phyloP scores from a whole-genome alignment of 208 protist species.

The Acanthamoeba castellanii region DNA sequence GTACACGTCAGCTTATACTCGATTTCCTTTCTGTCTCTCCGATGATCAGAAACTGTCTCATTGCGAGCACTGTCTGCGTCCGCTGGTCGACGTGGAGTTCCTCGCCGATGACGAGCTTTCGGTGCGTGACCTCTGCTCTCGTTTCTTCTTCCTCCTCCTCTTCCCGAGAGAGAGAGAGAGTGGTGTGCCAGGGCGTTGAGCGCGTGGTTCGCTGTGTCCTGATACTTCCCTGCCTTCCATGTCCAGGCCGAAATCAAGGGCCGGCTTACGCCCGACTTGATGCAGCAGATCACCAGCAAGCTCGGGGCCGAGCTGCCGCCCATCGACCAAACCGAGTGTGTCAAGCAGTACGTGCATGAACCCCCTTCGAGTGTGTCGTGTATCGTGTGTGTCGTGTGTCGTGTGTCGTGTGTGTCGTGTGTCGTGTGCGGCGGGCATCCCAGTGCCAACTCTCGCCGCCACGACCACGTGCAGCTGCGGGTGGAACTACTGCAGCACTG shows the following conservation, averaged over 20 bases:
- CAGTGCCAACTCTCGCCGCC: too few species aligned
- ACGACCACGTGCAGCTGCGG: background rate
- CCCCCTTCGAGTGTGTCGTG: background rate
- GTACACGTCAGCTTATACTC: too few species aligned
- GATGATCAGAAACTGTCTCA: background rate
- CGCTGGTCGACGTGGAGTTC: slow-evolving; percentile 25
- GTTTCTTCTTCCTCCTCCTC: background rate
- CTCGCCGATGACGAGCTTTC: slow-evolving; percentile 23
- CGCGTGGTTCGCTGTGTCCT: background rate
- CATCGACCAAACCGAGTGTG: background rate
- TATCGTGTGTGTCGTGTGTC: too few species aligned
- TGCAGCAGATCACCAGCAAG: slow-evolving; percentile 21
- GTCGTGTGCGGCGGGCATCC: too few species aligned
- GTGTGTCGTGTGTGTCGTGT: too few species aligned
- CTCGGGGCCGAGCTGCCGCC: slow-evolving; percentile 21
- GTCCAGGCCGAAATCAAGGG: background rate
- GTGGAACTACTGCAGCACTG: background rate
- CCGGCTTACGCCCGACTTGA: background rate
- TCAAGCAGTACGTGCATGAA: background rate
- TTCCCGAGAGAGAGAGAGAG: background rate
- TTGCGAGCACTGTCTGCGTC: slow-evolving; percentile 64
- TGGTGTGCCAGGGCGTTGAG: background rate
- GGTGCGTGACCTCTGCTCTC: background rate
- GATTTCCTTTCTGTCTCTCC: too few species aligned
- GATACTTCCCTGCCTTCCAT: background rate